phyloP scores from a whole-genome alignment of 2,329 filamentous ascomycete genomes.

The Pestalotiopsis sp. region DNA sequence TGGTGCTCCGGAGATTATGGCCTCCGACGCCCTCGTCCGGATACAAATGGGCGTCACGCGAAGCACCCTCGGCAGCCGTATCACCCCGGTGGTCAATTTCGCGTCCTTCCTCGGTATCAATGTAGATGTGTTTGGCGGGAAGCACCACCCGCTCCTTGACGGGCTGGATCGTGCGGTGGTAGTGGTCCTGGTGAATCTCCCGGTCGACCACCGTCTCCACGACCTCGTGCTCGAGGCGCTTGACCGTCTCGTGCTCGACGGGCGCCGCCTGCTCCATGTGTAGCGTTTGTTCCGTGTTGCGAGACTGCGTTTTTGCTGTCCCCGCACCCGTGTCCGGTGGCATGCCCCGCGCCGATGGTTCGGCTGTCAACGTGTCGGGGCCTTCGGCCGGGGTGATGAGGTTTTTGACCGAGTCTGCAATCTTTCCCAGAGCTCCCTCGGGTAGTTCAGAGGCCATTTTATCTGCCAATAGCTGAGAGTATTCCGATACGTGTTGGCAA shows the following conservation, averaged over 20 bases:
- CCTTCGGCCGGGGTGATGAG: background rate
- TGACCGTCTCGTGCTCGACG: constrained; percentile 6
- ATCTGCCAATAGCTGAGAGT: background rate
- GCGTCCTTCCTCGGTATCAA: background rate
- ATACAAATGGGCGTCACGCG: background rate
- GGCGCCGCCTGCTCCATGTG: background rate
- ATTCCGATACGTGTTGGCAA: background rate
- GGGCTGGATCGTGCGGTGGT: background rate
- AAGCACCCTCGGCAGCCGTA: background rate
- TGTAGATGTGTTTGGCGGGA: background rate
- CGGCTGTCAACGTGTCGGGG: background rate
- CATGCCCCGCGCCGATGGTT: background rate
- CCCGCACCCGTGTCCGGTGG: background rate
- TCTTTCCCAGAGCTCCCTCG: background rate
- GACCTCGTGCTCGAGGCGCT: background rate
- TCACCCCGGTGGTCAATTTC: background rate
- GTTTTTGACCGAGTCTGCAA: background rate
- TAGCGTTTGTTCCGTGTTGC: background rate
- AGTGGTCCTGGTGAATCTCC: constrained; percentile 7
- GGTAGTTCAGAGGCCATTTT: background rate
- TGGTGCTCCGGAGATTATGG: background rate
- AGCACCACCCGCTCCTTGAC: constrained; percentile 2
- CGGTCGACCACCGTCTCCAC: background rate
- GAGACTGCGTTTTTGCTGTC: background rate
- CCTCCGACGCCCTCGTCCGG: background rate